Evolutionary conservation across 1,284 basidiomycete species (phyloP).

Genomic region (Gomphus bonarii): DNA sequence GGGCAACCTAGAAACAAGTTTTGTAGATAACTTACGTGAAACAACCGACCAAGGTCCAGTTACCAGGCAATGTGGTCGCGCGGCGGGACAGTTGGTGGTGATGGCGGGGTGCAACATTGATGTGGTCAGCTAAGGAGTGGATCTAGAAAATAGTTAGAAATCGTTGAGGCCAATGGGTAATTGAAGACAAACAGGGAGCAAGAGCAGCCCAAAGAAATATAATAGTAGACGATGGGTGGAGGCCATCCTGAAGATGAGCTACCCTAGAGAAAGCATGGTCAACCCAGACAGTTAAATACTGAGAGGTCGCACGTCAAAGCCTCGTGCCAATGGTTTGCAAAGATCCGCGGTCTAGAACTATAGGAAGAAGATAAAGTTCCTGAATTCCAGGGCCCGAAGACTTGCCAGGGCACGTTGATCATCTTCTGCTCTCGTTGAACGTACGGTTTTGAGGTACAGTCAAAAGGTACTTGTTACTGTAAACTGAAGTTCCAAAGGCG

Average conservation of each 20-base stretch:
- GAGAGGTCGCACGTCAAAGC: not conserved
- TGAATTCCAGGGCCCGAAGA: not conserved
- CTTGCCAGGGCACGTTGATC: not conserved
- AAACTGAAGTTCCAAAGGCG: not conserved
- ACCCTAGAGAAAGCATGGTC: not conserved
- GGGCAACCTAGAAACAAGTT: not conserved
- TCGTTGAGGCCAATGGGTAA: not conserved
- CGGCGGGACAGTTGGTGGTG: not conserved
- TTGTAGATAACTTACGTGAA: constrained; percentile 37
- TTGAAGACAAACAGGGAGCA: not conserved
- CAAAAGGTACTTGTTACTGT: not conserved
- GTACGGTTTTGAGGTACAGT: not conserved
- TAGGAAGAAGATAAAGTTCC: not conserved
- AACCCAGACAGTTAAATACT: not conserved
- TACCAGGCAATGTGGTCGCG: constrained; percentile 4
- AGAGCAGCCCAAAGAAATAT: not conserved
- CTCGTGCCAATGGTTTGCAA: not conserved
- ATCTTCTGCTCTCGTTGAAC: not conserved
- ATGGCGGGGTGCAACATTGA: not conserved
- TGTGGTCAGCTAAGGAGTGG: constrained; percentile 2
- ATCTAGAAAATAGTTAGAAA: not conserved
- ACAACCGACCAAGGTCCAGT: constrained; percentile 53
- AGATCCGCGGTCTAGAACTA: not conserved
- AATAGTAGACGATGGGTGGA: not conserved
- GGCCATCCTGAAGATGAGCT: not conserved